Conservation (phyloP, 805 yeast genomes). For the Candida morakotiae region DNA sequence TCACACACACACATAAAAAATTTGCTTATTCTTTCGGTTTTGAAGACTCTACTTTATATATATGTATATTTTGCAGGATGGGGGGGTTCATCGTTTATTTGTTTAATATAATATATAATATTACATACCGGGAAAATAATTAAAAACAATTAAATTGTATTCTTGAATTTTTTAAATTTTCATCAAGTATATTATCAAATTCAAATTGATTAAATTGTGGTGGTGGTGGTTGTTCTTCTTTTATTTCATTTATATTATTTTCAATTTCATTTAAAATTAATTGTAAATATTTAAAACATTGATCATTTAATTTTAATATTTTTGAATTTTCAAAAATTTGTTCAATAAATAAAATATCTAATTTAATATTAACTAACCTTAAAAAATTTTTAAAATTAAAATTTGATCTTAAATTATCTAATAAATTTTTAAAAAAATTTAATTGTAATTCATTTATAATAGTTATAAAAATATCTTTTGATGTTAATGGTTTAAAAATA, state of each 20-base stretch:
- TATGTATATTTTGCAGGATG: slow-evolving; percentile 8
- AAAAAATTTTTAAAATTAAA: slow-evolving; percentile 10
- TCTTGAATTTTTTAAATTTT: slow-evolving; percentile 22
- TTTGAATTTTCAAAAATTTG: slow-evolving; percentile 36
- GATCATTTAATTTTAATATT: slow-evolving; percentile 30
- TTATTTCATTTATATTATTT: slow-evolving; percentile 17
- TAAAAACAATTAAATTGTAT: slow-evolving; percentile 33
- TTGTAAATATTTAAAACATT: slow-evolving; percentile 28
- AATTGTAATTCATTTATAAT: slow-evolving; percentile 37
- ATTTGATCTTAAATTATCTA: slow-evolving; percentile 24
- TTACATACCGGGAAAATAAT: not conserved
- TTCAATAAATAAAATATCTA: slow-evolving; percentile 35
- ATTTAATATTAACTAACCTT: slow-evolving; percentile 24
- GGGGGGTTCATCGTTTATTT: slow-evolving; percentile 7
- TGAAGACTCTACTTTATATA: slow-evolving; percentile 7
- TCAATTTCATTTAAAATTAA: slow-evolving; percentile 24
- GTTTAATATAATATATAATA: slow-evolving; percentile 2
- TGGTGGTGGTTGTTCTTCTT: no score
- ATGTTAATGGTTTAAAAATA: slow-evolving; percentile 38
- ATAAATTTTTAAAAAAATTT: slow-evolving; percentile 28
- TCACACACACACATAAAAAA: slow-evolving; percentile 6
- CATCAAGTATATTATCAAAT: slow-evolving; percentile 24
- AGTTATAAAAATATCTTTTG: slow-evolving; percentile 28
- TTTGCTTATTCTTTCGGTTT: slow-evolving; percentile 7
- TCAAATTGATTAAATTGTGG: slow-evolving; percentile 20